Evolutionary conservation across 2,329 filamentous ascomycete species (phyloP), one percentile per base, ranked within the genome.

Genomic region (Venturia effusa): DNA sequence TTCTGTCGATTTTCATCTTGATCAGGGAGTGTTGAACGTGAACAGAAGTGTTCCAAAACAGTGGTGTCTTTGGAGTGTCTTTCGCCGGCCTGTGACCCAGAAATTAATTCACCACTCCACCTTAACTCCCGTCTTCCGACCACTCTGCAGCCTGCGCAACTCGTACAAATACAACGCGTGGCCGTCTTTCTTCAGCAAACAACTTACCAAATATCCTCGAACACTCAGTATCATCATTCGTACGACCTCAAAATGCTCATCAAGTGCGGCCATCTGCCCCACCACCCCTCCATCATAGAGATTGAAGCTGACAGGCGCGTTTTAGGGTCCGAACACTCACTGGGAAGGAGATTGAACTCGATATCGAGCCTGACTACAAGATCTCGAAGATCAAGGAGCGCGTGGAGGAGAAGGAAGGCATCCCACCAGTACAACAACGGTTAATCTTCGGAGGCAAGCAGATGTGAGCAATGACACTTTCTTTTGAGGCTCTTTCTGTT

Each of bases 371-470:
- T 62, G 88, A 91, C 73, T 96, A 96, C 83, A 96, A 92, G 84
- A 92, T 97, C 70, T 88, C 89, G 48, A 87, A 92, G 76, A 97
- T 99, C 83, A 99, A 99, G 83, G 94, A 97, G 79, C 92, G 93
- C 72, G 94, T 99, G 64, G 94, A 99, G 78, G 94, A 99, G 81
- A 97, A 97, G 79, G 94, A 97, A 75, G 94, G 94, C 64, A 99
- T 99, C 71, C 93, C 94, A 54, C 94, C 94, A 0, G 92, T 94
- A 22, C 94, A 99, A 79, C 94, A 99, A 78, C 88, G 94, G 65
- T 81, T 99, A 68, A 99, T 99, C 72, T 97, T 88, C 74, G 92
- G 93, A 63, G 94, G 94, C 72, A 99, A 99, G 81, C 94, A 99
- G 76, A 97, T 99, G 94, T 97, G 71, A 62, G 76, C 51, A 48